Conservation (phyloP, 2,329 filamentous ascomycete genomes). For the Talaromyces atroroseus region DNA sequence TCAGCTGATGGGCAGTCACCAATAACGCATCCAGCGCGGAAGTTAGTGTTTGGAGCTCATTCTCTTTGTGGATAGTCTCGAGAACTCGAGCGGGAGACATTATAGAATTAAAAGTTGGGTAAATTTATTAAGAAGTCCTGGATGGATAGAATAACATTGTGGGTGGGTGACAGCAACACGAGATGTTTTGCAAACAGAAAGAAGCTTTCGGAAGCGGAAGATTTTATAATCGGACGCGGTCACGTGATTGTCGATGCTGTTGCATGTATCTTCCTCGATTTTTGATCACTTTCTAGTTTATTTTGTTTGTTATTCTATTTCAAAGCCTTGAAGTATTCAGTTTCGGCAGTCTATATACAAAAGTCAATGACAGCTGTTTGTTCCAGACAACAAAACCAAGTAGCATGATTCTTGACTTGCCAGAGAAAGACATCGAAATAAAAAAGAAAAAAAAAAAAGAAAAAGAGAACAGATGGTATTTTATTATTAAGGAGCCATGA, state of each 20-base stretch:
- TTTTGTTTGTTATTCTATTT: neutral
- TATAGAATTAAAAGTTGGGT: slow-evolving; percentile 2
- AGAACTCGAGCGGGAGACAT: slow-evolving; percentile 30
- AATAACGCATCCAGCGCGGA: slow-evolving; percentile 39
- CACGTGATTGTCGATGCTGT: neutral
- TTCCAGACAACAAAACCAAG: neutral
- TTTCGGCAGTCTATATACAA: slow-evolving; percentile 9
- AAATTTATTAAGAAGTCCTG: neutral
- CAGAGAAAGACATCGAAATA: neutral
- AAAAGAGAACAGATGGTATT: neutral
- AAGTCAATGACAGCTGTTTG: neutral
- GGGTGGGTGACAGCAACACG: neutral
- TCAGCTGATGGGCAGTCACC: slow-evolving; percentile 35
- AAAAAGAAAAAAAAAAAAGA: neutral
- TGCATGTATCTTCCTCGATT: too few relatives aligned
- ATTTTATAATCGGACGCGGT: neutral
- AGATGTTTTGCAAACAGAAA: neutral
- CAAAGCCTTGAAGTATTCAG: neutral
- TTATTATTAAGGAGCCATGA: neutral
- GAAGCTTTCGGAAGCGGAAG: neutral
- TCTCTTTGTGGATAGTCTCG: slow-evolving; percentile 28
- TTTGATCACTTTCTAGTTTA: neutral
- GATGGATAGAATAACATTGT: neutral
- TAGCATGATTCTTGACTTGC: neutral
- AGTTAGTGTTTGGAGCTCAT: slow-evolving; percentile 33